Evolutionary conservation across 225 moss, liverwort and hornwort genomes (phyloP), one percentile per base, ranked within the genome.

Genomic region (Pseudoscleropodium purum): DNA sequence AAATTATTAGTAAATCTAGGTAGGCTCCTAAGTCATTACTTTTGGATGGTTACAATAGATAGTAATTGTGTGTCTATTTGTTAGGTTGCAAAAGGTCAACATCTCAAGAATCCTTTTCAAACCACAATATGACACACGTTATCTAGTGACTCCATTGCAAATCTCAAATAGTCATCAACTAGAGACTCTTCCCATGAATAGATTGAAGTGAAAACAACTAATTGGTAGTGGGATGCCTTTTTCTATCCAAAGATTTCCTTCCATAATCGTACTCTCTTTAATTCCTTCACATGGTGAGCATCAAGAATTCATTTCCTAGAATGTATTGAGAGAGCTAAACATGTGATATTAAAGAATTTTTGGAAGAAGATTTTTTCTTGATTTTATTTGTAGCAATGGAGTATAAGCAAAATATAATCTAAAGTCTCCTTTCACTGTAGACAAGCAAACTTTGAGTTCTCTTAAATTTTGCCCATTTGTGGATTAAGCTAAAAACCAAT

Each of bases 281-380:
- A 20, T 14, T 81, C 2, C 2, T 3, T 43, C 1, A 0, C 26
- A 27, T 39, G 1, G 59, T n/a, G 4, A 80, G 7, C 0, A 0
- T 7, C 10, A 1, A 26, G 25, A 39, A 59, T 5, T n/a, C 1
- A n/a, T 59, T 39, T 79, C 2, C 1, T 7, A 11, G 4, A 0
- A 43, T 0, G 0, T 45, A 9, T 1, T 5, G 1, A 63, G 2
- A 34, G 2, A 45, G 2, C 15, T 31, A 24, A 33, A 45, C 6
- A 34, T 63, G 18, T 45, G 25, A 37, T 13, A 27, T 18, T 51
- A 26, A 2, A 51, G 2, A 83, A 49, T 0, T 43, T 0, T 36
- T 23, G 11, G 5, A 15, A 16, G 2, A 45, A 65, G 20, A 83
- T 24, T 6, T 9, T 45, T 4, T 43, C 15, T 10, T 43, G 6